These are phyloP conservation scores for Thuidium tamariscinum DNA, from an alignment of 225 moss, liverwort and hornwort species.

Conservation along the genomic window DNA sequence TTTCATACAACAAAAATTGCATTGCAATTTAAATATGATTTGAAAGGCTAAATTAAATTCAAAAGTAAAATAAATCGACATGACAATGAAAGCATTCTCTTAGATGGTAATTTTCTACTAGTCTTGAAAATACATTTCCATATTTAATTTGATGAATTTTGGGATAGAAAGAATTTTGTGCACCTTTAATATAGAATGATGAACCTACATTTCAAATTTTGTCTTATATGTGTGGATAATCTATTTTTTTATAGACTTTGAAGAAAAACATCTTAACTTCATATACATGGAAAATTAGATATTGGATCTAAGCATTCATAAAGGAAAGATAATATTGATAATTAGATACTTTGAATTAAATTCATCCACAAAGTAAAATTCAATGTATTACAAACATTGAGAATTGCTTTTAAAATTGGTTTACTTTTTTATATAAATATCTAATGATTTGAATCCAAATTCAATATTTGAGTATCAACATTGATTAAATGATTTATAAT, in stretches of 20 bases:
- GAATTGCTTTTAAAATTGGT: neutral
- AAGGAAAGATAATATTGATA: neutral
- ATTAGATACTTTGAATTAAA: neutral
- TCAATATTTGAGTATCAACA: neutral
- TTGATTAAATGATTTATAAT: neutral
- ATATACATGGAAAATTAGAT: neutral
- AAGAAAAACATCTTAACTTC: neutral
- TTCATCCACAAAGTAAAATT: neutral
- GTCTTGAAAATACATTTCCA: neutral
- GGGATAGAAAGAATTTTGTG: neutral
- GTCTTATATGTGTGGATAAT: neutral
- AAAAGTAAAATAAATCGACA: fast-evolving
- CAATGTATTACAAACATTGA: neutral
- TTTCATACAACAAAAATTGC: too few relatives aligned
- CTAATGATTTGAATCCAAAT: neutral
- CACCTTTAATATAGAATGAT: neutral
- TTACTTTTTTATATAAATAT: neutral
- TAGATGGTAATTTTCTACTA: neutral
- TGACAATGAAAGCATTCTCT: neutral
- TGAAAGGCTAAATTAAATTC: neutral
- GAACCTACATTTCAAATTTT: neutral
- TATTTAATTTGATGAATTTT: neutral
- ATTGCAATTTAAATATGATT: neutral
- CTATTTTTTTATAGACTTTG: neutral
- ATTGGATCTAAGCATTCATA: neutral